Evolutionary conservation across 805 yeast genomes (phyloP), one percentile per base, ranked within the genome.

Genomic region (Lipomyces sp.): DNA sequence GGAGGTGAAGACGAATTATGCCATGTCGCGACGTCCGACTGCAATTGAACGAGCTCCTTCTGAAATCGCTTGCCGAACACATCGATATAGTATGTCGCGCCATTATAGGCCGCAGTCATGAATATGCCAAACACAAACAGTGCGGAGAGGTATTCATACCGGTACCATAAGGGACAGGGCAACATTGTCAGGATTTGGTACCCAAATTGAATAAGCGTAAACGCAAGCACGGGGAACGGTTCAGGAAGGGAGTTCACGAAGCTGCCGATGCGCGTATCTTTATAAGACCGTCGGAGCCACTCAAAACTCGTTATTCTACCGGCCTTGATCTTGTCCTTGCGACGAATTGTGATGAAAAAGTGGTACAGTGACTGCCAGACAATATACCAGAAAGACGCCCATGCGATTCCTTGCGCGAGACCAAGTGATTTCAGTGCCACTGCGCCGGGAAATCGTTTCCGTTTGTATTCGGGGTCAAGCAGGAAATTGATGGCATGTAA

Each of bases 31-130:
- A 91, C 77, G 63, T 90, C 96, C 14, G 67, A 66, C 66, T 81
- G 84, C 62, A 91, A 72, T 61, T 79, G 79, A 23, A 73, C 69
- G 22, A 91, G 89, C 66, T 93, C 96, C 62, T 84, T 86, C 63
- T 89, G 95, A 63, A 89, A 82, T 58, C 90, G 78, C 65, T 82
- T 84, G 19, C 98, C 98, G 69, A 89, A 93, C 44, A 84, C 83
- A 62, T 91, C 98, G 49, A 93, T 76, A 66, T 91, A 91, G 65
- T 87, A 91, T 0, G 95, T 87, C 2, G 98, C 98, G 26, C 98
- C 98, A 59, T 93, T 90, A 66, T 84, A 88, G 37, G 89, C 75
- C 1, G 98, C 95, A 66, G 80, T 76, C 40, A 82, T 66, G 60
- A 90, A 89, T n/a, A 91, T 86, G 44, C 77, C 74, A 1, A 79